These are phyloP conservation scores for Lactuca saligna DNA, from an alignment of 129 eudicot genomes.

Conservation along the genomic window DNA sequence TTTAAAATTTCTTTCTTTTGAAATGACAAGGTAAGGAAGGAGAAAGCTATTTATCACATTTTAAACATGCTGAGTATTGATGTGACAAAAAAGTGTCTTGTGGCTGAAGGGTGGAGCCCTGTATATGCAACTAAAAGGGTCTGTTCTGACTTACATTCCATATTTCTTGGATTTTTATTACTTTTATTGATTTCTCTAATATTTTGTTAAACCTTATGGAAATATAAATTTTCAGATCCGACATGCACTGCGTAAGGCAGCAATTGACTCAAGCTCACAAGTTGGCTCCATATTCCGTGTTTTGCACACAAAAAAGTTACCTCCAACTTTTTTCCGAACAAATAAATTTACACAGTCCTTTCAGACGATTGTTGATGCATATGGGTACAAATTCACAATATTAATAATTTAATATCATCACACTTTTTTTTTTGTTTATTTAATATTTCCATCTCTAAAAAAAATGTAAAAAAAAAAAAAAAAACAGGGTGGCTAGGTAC, in stretches of 20 bases:
- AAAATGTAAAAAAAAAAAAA: conserved; percentile 5
- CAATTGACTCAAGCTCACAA: conserved; percentile 67
- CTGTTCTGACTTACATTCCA: neutral
- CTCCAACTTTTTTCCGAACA: conserved; percentile 74
- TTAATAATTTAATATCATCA: neutral
- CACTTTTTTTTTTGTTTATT: neutral
- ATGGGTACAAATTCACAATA: conserved; percentile 48
- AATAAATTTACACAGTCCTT: conserved; percentile 71
- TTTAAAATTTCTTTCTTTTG: conserved; percentile 9
- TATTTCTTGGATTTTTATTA: neutral
- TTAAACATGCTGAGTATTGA: conserved; percentile 31
- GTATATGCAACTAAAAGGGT: conserved; percentile 65
- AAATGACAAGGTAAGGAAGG: conserved; percentile 56
- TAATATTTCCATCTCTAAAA: conserved; percentile 5
- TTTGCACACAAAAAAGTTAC: conserved; percentile 61
- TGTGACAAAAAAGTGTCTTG: conserved; percentile 15
- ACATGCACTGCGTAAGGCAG: conserved; percentile 62
- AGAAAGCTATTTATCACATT: conserved; percentile 71
- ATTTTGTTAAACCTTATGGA: neutral
- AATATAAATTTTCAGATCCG: conserved; percentile 46
- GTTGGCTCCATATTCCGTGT: conserved; percentile 76
- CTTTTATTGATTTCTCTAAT: neutral
- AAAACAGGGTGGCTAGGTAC: conserved; percentile 72
- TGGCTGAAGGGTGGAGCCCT: conserved; percentile 93
- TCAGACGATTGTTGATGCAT: conserved; percentile 86